Evolutionary conservation across 2,329 filamentous ascomycete species (phyloP), one percentile per base, ranked within the genome.

Genomic region (Elsinoe perseae): DNA sequence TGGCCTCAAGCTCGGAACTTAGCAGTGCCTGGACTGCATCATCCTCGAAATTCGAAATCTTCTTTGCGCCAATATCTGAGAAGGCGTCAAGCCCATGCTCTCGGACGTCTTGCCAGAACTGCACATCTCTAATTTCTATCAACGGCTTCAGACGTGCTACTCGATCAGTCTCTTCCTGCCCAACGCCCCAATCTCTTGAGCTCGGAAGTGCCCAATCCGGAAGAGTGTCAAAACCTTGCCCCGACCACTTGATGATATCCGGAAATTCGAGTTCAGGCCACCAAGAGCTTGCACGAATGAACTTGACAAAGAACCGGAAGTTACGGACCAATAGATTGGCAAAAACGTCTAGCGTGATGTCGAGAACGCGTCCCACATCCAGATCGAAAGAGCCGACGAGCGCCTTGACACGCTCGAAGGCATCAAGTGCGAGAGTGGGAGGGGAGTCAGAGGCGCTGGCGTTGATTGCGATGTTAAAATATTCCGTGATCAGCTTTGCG

Each of bases 311-410:
- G 73, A 97, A 98, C 28, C 86, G 84, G 68, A 86, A 90, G 62
- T 95, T 89, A 67, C 95, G 95, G 65, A 98, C 88, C 54, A 98
- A 80, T 0, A 95, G 86, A 10, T 91, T 89, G 1, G 93, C 93
- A 66, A 95, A 95, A 28, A 97, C 90, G 67, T 98, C 93, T 16
- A 98, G 79, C 0, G 90, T 95, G 20, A 97, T 89, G 69, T 98
- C 93, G 9, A 98, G 79, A 3, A 95, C 92, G 65, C 95, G 83
- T 50, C 93, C 95, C 34, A 96, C 93, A 68, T 98, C 93, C 60
- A 98, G 79, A 70, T 98, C 92, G 66, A 98, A 98, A 6, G 93
- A 93, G 57, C 93, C 93, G 62, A 98, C 95, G 64, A 98, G 80
- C 14, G 88, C 92, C 71, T 95, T 96, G 60, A 98, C 86, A 61